Evolutionary conservation across 75 land plant species (phyloP), one percentile per base, ranked within the genome.

Genomic region (Pinus taeda): DNA sequence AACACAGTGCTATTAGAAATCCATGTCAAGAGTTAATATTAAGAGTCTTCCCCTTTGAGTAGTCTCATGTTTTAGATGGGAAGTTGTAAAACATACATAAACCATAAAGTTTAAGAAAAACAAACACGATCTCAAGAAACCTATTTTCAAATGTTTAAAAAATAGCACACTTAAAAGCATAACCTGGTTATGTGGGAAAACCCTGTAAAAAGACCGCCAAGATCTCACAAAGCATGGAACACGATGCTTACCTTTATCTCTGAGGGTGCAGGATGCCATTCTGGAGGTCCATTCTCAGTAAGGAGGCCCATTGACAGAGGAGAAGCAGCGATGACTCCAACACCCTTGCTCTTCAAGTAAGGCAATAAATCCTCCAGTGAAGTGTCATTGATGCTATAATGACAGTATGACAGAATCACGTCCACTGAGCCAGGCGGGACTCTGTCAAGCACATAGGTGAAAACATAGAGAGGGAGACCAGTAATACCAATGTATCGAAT

Each of bases 221-320:
- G 55, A 49, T 49, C 1, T 2, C 55, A 49, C 9, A 49, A 49
- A 49, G 55, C 1, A 49, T 9, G 55, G 55, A 49, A 49, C 55
- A 9, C 0, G 55, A 49, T 49, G 55, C 55, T 49, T 71, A 97
- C 99, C 98, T 95, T 91, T 21, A 97, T 84, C 80, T 92, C 93
- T 14, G 85, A 61, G 36, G 95, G 87, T 60, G 99, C 99, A 56
- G 99, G 99, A 79, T 97, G 99, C 99, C 99, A 97, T 21, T 89
- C 85, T 60, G 98, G 99, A 70, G 93, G 95, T 14, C 98, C 98
- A 74, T 49, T 79, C 64, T 90, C 93, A 1, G 99, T 90, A 63
- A 97, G 92, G 59, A 97, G 91, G 12, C 99, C 99, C 99, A 97
- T 97, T 53, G 98, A 83, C 39, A 97, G 88, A 15, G 99, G 99